Evolutionary conservation across 805 yeast species (phyloP).

Genomic region (Ogataea paradorogensis): DNA sequence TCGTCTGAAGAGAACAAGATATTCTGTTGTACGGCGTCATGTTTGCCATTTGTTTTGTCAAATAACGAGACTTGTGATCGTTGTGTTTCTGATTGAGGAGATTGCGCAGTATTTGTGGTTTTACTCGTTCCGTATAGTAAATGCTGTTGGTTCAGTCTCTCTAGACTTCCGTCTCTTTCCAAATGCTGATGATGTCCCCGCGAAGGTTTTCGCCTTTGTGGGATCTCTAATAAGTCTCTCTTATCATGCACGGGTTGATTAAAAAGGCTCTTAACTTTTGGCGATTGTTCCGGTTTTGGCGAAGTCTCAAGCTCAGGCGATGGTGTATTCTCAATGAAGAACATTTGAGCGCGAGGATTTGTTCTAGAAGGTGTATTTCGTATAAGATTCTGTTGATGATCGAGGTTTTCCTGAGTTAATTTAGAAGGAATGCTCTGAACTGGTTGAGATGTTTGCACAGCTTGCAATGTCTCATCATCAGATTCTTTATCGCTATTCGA

Average conservation of each 20-base stretch:
- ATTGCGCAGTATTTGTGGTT: constrained; percentile 5
- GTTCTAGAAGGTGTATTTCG: constrained; percentile 3
- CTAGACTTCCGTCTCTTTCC: constrained; percentile 8
- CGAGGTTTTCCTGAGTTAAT: constrained; percentile 17
- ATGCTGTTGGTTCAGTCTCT: constrained; percentile 13
- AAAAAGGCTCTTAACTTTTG: constrained; percentile 14
- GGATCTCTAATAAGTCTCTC: constrained; percentile 1
- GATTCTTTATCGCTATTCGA: constrained; percentile 25
- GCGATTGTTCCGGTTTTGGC: constrained; percentile 6
- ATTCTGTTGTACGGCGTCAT: constrained; percentile 10
- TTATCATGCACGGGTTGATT: constrained; percentile 12
- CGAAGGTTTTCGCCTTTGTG: background rate
- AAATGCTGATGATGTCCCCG: background rate
- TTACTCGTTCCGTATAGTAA: constrained; percentile 8
- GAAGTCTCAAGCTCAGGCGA: constrained; percentile 25
- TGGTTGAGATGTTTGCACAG: background rate
- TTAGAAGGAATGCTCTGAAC: constrained; percentile 10
- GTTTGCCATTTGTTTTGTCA: constrained; percentile 17
- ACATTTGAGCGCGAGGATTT: constrained; percentile 25
- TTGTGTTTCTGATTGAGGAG: constrained; percentile 25
- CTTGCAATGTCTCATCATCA: constrained; percentile 13
- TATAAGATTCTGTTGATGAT: constrained; percentile 16
- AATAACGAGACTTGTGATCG: constrained; percentile 29
- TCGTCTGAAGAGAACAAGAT: constrained; percentile 39
- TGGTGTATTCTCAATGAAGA: constrained; percentile 33